Percentiles rank a stretch among this genome's conserved stretches.
These are phyloP conservation scores for Metschnikowia anglica DNA, from an alignment of 805 yeast species.

Conservation along the genomic window DNA sequence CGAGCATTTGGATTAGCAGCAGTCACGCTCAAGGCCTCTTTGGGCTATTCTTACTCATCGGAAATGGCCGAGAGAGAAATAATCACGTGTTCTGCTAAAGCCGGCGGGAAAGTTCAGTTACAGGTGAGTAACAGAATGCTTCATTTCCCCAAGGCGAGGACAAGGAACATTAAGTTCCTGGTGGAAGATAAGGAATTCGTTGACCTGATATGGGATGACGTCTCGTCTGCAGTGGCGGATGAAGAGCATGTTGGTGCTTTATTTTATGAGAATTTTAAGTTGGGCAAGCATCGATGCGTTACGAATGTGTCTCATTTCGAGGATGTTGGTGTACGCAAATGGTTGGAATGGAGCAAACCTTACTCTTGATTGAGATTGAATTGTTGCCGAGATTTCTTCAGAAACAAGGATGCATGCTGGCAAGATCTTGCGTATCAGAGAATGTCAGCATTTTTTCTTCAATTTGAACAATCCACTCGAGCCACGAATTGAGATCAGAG, in stretches of 20 bases:
- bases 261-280: slow-evolving; percentile 12
- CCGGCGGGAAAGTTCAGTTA: slow-evolving; percentile 20
- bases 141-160: slow-evolving; percentile 17
- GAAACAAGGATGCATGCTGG: no score
- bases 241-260: slow-evolving; percentile 17
- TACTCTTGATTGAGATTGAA: not conserved
- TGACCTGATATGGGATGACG: slow-evolving; percentile 12
- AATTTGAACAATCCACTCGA: not conserved
- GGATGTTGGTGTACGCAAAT: slow-evolving; percentile 10
- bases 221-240: slow-evolving; percentile 11
- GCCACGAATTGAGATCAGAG: no score
- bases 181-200: slow-evolving; percentile 3
- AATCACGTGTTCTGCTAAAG: slow-evolving; percentile 16
- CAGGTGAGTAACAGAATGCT: slow-evolving; percentile 20
- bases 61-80: slow-evolving; percentile 13
- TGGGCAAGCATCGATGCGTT: slow-evolving; percentile 20
- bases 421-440: not conserved
- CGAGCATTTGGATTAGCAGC: slow-evolving; percentile 7
- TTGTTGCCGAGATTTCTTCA: not conserved
- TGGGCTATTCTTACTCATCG: slow-evolving; percentile 9
- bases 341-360: slow-evolving; percentile 14
- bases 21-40: slow-evolving; percentile 6
- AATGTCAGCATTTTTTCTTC: not conserved
- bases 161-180: slow-evolving; percentile 10
- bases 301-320: slow-evolving; percentile 16